Evolutionary conservation across 73 alveolate species (phyloP), one percentile per base, ranked within the genome.

Genomic region (Symbiodinium pilosum): DNA sequence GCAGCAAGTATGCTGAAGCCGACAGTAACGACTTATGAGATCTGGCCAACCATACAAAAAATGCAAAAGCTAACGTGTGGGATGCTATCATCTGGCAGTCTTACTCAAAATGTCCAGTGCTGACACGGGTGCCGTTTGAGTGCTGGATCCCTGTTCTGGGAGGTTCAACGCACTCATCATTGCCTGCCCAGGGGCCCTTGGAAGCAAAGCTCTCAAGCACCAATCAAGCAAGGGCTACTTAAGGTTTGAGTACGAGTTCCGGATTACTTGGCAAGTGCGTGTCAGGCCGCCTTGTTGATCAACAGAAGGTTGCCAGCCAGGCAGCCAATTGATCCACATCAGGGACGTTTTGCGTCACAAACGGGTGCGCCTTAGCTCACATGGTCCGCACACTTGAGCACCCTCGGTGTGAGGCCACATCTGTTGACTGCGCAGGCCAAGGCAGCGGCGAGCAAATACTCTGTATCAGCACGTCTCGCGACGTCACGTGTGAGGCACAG

Each of bases 261-360:
- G 38, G 42, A 69, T 16, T 8, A 16, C 12, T 32, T 69, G 84
- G 84, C 84, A 24, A 14, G 12, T 39, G 34, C 16, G 43, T 73
- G 83, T 86, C 83, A 86, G 43, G n/a, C n/a, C 94, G 59, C 81
- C 81, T 64, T 64, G 3, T 32, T 28, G 81, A 14, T 64, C 81
- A 84, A 43, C 95, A 40, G 95, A 89, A 89, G 95, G 87, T 89
- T 56, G 75, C 95, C 44, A 89, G 86, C 95, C 95, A 89, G n/a
- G 73, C 95, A 0, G 95, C 95, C 86, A 89, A 47, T 73, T 89
- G 95, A 26, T 89, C 95, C 44, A 42, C 95, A 51, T 56, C 44
- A 6, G 95, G 95, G 51, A 89, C 95, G 26, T 89, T 89, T 71
- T 40, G 32, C 30, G 95, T 89, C 86, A 89, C 95, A 56, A 64